These are phyloP conservation scores for Backusella luteola DNA, from an alignment of 192 early-diverging fungal species.

Conservation along the genomic window DNA sequence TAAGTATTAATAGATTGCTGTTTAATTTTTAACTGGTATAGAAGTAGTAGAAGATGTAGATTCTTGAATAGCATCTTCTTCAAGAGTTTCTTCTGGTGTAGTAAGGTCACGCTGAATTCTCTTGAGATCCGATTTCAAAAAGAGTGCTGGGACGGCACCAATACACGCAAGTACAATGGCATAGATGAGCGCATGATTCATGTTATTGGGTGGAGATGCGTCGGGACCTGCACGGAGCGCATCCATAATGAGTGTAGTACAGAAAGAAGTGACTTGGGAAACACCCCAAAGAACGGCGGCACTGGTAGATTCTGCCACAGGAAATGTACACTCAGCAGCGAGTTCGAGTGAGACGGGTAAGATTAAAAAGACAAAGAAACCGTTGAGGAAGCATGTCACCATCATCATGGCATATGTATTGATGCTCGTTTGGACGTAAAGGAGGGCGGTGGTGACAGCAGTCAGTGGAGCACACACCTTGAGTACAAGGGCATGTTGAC, in stretches of 20 bases:
- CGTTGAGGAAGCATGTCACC: conserved; percentile 22
- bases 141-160: conserved; percentile 16
- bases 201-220: conserved; percentile 25
- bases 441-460: conserved; percentile 19
- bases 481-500: conserved; percentile 22
- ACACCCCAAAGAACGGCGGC: conserved; percentile 19
- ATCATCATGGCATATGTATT: conserved; percentile 25
- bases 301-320: conserved; percentile 30
- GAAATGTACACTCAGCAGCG: conserved; percentile 34
- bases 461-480: conserved; percentile 19
- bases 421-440: conserved; percentile 25
- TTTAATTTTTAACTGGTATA: not conserved
- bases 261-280: conserved; percentile 6
- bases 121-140: conserved; percentile 31
- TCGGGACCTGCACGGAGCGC: conserved; percentile 22
- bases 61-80: not conserved
- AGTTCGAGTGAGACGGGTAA: conserved; percentile 26
- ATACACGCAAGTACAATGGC: conserved; percentile 6
- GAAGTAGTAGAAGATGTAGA: not conserved
- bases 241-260: conserved; percentile 23
- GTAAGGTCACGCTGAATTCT: conserved; percentile 2
- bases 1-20: not conserved
- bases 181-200: conserved; percentile 24
- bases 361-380: conserved; percentile 27
- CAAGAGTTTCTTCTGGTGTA: too few relatives aligned